These are phyloP conservation scores for Xylaria sp. DNA, from an alignment of 2,329 filamentous ascomycete species.

Conservation along the genomic window DNA sequence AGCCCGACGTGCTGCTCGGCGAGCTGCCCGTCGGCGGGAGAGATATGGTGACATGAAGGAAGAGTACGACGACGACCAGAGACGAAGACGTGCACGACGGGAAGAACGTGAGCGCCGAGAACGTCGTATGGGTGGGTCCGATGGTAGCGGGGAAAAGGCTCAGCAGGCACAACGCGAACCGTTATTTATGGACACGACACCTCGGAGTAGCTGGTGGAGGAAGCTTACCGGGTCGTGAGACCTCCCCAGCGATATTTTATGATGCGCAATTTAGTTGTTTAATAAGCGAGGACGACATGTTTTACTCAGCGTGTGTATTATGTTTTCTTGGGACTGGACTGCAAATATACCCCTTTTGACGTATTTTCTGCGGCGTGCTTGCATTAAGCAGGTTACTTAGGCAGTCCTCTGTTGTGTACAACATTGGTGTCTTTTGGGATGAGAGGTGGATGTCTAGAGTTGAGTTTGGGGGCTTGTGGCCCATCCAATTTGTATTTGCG, in stretches of 20 bases:
- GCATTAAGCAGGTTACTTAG: constrained; percentile 14
- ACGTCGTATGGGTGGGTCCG: constrained; percentile 48
- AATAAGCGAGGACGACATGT: not conserved
- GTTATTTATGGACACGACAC: constrained; percentile 57
- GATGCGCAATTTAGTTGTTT: not conserved
- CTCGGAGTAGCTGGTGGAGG: constrained; percentile 69
- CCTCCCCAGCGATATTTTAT: not conserved
- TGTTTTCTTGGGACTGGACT: constrained; percentile 24
- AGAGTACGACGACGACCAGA: constrained; percentile 58
- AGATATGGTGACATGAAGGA: constrained; percentile 47
- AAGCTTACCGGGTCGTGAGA: constrained; percentile 58
- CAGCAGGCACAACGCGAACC: constrained; percentile 54
- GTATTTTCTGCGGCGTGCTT: constrained; percentile 6
- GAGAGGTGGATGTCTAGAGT: not conserved
- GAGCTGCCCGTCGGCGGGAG: constrained; percentile 56
- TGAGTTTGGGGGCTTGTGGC: not conserved
- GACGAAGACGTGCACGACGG: constrained; percentile 56
- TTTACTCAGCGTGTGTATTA: constrained; percentile 23
- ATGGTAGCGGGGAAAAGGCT: constrained; percentile 51
- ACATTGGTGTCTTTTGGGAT: not conserved
- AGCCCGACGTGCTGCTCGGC: constrained; percentile 61
- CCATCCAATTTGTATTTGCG: constrained; percentile 23
- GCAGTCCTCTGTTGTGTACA: constrained; percentile 3
- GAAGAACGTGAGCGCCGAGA: constrained; percentile 55
- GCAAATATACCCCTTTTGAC: constrained; percentile 29